These are phyloP conservation scores for Eruca vesicaria DNA, from an alignment of 441 rosid genomes.

Conservation along the genomic window DNA sequence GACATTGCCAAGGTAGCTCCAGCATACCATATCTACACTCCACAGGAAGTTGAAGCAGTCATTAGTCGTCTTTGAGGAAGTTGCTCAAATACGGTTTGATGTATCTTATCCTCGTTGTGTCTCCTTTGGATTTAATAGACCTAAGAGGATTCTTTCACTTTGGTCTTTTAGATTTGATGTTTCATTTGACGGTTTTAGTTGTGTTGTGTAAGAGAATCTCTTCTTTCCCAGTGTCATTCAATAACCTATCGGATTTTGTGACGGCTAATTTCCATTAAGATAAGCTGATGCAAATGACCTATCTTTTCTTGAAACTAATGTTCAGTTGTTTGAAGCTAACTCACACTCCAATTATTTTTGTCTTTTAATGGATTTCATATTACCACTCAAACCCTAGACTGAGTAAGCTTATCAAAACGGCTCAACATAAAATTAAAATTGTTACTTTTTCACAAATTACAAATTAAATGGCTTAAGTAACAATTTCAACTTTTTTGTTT, in stretches of 20 bases:
- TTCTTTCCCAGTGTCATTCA: neutral
- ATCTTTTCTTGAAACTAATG: too few relatives aligned
- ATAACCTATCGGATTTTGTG: neutral
- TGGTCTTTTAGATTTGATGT: neutral
- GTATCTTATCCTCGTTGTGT: conserved; percentile 12
- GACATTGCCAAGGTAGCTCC: conserved; percentile 94
- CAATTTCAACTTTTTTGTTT: too few relatives aligned
- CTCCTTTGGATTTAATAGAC: conserved; percentile 23
- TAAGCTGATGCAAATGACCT: too few relatives aligned
- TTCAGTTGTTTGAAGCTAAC: too few relatives aligned
- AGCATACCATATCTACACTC: conserved; percentile 85
- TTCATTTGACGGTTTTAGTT: neutral
- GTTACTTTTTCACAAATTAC: too few relatives aligned
- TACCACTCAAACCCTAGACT: too few relatives aligned
- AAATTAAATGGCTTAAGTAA: too few relatives aligned
- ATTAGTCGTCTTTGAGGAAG: conserved; percentile 63
- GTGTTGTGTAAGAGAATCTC: neutral
- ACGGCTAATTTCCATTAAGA: too few relatives aligned
- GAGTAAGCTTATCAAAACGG: too few relatives aligned
- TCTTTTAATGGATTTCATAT: too few relatives aligned
- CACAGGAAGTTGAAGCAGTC: conserved; percentile 92
- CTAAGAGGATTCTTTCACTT: neutral
- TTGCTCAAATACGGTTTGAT: conserved; percentile 5
- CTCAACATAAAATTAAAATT: too few relatives aligned
- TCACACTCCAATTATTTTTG: too few relatives aligned